A percentile compares a stretch with the other conserved stretches of the same genome.
Evolutionary conservation across 1,284 basidiomycete species (phyloP).

Genomic region (Schizophyllum amplum): DNA sequence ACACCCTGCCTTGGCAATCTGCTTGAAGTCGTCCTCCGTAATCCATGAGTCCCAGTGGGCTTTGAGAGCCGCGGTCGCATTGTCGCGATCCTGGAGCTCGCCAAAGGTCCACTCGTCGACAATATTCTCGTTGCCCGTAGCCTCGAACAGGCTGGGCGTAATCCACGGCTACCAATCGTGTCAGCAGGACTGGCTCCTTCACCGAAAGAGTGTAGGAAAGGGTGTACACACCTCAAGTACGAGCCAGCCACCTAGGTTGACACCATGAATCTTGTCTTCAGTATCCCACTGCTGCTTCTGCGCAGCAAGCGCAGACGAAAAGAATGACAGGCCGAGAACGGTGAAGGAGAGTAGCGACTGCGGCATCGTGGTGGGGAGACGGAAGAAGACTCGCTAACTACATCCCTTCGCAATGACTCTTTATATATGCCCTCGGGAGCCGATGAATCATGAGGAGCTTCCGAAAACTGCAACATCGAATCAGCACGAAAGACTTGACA

Average conservation of each 20-base stretch:
- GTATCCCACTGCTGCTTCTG: neutral
- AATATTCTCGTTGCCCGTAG: constrained; percentile 55
- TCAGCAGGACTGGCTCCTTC: constrained; percentile 2
- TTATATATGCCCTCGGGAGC: too few species aligned
- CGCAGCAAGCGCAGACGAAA: neutral
- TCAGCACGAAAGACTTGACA: too few species aligned
- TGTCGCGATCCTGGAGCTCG: constrained; percentile 43
- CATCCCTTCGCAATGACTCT: too few species aligned
- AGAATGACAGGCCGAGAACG: neutral
- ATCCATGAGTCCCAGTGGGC: constrained; percentile 81
- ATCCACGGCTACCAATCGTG: constrained; percentile 63
- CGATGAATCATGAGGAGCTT: too few species aligned
- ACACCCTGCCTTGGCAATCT: constrained; percentile 61
- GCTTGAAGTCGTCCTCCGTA: constrained; percentile 64
- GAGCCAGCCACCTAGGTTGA: constrained; percentile 78
- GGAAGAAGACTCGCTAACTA: too few species aligned
- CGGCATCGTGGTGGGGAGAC: neutral
- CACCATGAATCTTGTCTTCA: constrained; percentile 51
- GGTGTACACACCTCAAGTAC: constrained; percentile 47
- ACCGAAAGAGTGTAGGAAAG: neutral
- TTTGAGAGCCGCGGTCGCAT: constrained; percentile 41
- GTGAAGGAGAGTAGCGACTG: neutral
- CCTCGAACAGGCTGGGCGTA: constrained; percentile 81
- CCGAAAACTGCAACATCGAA: too few species aligned
- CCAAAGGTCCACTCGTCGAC: constrained; percentile 88